Conservation (phyloP, 352 stramenopile genomes). For the Phytophthora syringae region DNA sequence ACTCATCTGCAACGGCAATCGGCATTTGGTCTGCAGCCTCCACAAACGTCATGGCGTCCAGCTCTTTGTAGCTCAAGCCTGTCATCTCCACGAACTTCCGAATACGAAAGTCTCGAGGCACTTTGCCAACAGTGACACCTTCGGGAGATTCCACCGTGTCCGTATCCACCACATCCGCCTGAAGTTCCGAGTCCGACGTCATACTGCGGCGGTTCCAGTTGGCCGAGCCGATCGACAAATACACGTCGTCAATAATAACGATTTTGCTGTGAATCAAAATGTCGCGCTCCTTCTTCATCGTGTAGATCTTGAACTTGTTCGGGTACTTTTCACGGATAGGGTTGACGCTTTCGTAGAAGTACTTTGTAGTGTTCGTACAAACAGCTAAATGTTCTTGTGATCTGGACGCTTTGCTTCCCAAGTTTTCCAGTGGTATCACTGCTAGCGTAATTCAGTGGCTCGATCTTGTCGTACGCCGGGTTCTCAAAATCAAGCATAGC, state of each 20-base stretch:
- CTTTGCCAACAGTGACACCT: constrained; percentile 36
- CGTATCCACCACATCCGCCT: constrained; percentile 52
- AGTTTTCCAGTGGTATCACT: constrained; percentile 8
- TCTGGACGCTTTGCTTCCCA: constrained; percentile 31
- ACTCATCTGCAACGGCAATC: constrained; percentile 13
- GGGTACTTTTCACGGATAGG: constrained; percentile 42
- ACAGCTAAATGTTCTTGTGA: constrained; percentile 67
- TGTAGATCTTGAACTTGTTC: constrained; percentile 42
- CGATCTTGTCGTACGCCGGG: constrained; percentile 26
- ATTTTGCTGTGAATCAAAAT: constrained; percentile 61
- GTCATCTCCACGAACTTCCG: constrained; percentile 69
- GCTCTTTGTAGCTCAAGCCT: constrained; percentile 44
- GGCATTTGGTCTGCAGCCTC: constrained; percentile 42
- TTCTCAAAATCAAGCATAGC: constrained; percentile 53
- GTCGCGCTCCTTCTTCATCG: constrained; percentile 31
- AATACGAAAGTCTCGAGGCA: constrained; percentile 60
- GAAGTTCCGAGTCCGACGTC: constrained; percentile 62
- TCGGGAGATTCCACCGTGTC: constrained; percentile 25
- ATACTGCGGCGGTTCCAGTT: constrained; percentile 61
- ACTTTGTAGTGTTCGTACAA: constrained; percentile 55
- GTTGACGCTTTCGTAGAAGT: constrained; percentile 54
- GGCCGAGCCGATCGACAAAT: constrained; percentile 55
- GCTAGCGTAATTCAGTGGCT: constrained; percentile 10
- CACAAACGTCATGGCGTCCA: constrained; percentile 57
- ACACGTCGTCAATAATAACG: constrained; percentile 68